Evolutionary conservation across 2,329 filamentous ascomycete species (phyloP), one percentile per base, ranked within the genome.

Genomic region (Sporothrix schenckii): DNA sequence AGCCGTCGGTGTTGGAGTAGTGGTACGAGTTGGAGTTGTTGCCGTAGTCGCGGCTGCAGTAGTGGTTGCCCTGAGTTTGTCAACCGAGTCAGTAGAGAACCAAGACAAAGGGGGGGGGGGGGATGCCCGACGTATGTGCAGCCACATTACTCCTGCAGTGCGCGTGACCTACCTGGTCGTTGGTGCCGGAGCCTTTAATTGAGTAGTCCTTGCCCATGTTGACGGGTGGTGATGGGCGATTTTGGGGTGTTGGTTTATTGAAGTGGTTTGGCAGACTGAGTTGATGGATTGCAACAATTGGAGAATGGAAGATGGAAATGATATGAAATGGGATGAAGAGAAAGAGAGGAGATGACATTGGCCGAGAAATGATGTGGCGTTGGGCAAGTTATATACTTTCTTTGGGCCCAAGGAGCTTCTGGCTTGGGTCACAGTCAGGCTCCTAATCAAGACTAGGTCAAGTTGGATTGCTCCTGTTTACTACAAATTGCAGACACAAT

Each of bases 1-100:
- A 91, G 50, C 89, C 88, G 74, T 91, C 27, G 6, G 53, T n/a
- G 52, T 91, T 91, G 68, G 87, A 90, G 77, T 91, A 91, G 77
- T 91, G 89, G 79, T 89, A 89, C n/a, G 82, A 80, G 80, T 90
- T 90, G 49, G 80, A 79, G 77, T 89, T 88, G 73, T 82, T 83
- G 72, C 87, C 87, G 74, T 91, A 90, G 79, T 89, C 86, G 47
- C 89, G 88, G 58, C 84, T 79, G 79, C 88, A 90, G 76, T 88
- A 91, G 80, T 88, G 86, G 79, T 91, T 91, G 73, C 89, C 89
- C 88, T 91, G 39, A 4, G 7, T 16, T 30, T 47, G 44, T 60
- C 9, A 63, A 4, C 2, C 11, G 10, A 13, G 41, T 44, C 41
- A 44, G 41, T 11, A 1, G 41, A 16, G 41, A 44, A 14, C 10